Evolutionary conservation across 108 stramenopile species (phyloP).

Genomic region (Skeletonema potamos): DNA sequence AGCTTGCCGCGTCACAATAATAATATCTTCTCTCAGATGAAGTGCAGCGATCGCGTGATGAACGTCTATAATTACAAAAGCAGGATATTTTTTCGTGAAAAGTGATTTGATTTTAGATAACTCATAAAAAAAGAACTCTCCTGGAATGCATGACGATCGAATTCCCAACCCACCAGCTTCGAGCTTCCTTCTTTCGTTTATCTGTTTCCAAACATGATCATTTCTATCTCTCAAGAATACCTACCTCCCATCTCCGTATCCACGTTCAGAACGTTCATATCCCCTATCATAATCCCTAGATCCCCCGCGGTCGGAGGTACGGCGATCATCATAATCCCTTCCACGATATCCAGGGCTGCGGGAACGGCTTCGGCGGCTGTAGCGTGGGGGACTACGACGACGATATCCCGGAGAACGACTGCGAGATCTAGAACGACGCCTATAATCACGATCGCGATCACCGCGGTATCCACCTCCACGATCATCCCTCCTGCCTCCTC

Average conservation of each 20-base stretch:
- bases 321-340: slow-evolving; percentile 13
- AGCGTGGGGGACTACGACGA: slow-evolving; percentile 38
- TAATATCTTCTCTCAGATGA: too few species aligned
- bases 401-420: slow-evolving; percentile 39
- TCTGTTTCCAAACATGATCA: too few species aligned
- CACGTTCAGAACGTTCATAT: not conserved
- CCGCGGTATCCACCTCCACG: slow-evolving; percentile 42
- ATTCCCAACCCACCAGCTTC: too few species aligned
- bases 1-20: too few species aligned
- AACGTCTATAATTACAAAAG: too few species aligned
- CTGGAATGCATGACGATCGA: too few species aligned
- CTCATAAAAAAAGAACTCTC: too few species aligned
- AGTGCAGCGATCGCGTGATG: too few species aligned
- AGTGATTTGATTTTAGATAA: too few species aligned
- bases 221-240: too few species aligned
- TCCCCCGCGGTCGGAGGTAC: slow-evolving; percentile 1
- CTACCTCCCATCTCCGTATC: not conserved
- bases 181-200: too few species aligned
- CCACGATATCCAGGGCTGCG: slow-evolving; percentile 28
- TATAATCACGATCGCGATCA: slow-evolving; percentile 27
- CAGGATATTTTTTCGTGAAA: too few species aligned
- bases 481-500: slow-evolving; percentile 26
- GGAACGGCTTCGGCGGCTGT: slow-evolving; percentile 19
- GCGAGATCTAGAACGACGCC: slow-evolving; percentile 15
- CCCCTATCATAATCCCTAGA: slow-evolving; percentile 2